A percentile compares a stretch with the other conserved stretches of the same genome.
Conservation (phyloP, 2,329 filamentous ascomycete genomes). For the Colletotrichum tropicale region DNA sequence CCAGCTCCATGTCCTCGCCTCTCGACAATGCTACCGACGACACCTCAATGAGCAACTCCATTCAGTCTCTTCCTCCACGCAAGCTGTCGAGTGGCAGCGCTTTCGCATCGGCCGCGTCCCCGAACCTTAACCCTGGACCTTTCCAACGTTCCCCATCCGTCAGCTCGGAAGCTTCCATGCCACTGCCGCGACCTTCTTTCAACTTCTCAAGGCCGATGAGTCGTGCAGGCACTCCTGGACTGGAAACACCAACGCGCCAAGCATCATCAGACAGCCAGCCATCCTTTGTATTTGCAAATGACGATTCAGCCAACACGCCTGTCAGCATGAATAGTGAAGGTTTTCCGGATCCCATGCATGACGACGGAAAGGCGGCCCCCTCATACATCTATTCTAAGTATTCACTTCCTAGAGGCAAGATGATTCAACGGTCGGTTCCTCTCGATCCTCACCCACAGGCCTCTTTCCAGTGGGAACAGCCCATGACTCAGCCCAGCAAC, state of each 20-base stretch:
- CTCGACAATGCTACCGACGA: conserved; percentile 76
- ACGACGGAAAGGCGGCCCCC: conserved; percentile 57
- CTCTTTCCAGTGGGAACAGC: conserved; percentile 70
- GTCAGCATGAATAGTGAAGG: conserved; percentile 75
- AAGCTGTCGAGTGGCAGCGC: conserved; percentile 75
- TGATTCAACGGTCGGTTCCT: conserved; percentile 70
- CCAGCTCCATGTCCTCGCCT: conserved; percentile 67
- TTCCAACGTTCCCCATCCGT: conserved; percentile 82
- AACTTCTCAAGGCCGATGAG: conserved; percentile 95
- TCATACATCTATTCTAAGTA: conserved; percentile 91
- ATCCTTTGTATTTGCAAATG: conserved; percentile 61
- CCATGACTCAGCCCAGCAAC: conserved; percentile 43
- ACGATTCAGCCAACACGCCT: conserved; percentile 71
- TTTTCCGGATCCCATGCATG: conserved; percentile 59
- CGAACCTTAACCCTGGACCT: conserved; percentile 54
- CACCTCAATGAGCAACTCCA: conserved; percentile 55
- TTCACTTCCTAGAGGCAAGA: conserved; percentile 80
- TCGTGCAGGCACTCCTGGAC: conserved; percentile 65
- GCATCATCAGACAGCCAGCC: conserved; percentile 71
- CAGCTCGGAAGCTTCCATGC: conserved; percentile 78
- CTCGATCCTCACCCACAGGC: conserved; percentile 56
- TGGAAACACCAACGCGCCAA: conserved; percentile 65
- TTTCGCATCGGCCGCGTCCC: conserved; percentile 53
- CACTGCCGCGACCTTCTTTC: conserved; percentile 74
- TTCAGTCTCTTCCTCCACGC: conserved; percentile 70